phyloP scores from a whole-genome alignment of 176 grass and related monocot genomes.

The Aegilops longissima region DNA sequence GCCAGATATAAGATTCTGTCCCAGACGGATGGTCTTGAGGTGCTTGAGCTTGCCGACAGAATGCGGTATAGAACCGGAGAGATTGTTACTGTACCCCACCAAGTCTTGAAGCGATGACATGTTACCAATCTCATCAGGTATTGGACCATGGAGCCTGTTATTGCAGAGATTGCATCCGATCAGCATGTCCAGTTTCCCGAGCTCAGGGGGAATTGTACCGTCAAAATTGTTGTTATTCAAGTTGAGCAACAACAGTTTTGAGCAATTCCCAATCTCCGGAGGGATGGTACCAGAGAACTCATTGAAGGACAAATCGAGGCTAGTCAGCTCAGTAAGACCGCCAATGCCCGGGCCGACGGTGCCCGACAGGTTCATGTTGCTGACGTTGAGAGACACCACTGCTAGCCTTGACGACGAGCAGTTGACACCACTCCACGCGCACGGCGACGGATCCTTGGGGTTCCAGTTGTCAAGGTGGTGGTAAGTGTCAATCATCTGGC shows the following conservation, averaged over 20 bases:
- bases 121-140: slow-evolving; percentile 83
- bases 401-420: slow-evolving; percentile 43
- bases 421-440: slow-evolving; percentile 72
- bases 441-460: slow-evolving; percentile 47
- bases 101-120: slow-evolving; percentile 71
- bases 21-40: slow-evolving; percentile 67
- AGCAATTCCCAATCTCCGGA: slow-evolving; percentile 59
- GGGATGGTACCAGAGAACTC: slow-evolving; percentile 71
- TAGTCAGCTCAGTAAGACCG: slow-evolving; percentile 46
- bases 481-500: slow-evolving; percentile 53
- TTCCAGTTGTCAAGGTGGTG: slow-evolving; percentile 74
- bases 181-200: slow-evolving; percentile 66
- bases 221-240: slow-evolving; percentile 78
- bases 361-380: slow-evolving; percentile 75
- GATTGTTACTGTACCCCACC: slow-evolving; percentile 88
- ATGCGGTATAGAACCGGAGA: slow-evolving; percentile 69
- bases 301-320: slow-evolving; percentile 83
- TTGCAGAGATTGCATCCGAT: slow-evolving; percentile 76
- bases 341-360: slow-evolving; percentile 63
- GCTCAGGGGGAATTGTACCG: slow-evolving; percentile 55
- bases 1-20: slow-evolving; percentile 89
- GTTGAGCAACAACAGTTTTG: slow-evolving; percentile 49
- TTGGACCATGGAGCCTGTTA: slow-evolving; percentile 66
- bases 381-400: slow-evolving; percentile 68
- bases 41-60: slow-evolving; percentile 78